Evolutionary conservation across 2,329 filamentous ascomycete species (phyloP).

Genomic region (Fusarium graminum): DNA sequence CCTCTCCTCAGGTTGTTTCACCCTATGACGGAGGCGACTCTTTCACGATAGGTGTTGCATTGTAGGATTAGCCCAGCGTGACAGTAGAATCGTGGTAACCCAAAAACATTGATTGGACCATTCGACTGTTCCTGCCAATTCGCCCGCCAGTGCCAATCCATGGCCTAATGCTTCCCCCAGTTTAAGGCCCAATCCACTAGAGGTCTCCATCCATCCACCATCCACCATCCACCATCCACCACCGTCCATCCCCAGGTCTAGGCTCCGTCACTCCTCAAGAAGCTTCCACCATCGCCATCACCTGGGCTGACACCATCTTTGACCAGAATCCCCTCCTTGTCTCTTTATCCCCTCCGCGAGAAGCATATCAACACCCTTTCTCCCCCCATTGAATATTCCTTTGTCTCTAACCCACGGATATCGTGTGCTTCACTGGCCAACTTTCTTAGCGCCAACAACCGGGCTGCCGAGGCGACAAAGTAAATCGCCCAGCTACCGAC

Average conservation of each 20-base stretch:
- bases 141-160: not conserved
- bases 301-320: conserved; percentile 43
- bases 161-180: not conserved
- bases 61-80: conserved; percentile 38
- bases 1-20: not conserved
- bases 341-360: conserved; percentile 19
- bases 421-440: conserved; percentile 35
- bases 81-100: conserved; percentile 36
- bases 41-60: conserved; percentile 7
- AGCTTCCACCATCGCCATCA: conserved; percentile 28
- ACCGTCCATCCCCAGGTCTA: conserved; percentile 8
- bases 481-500: conserved; percentile 40
- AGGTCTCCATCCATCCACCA: conserved; percentile 15
- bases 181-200: conserved; percentile 10
- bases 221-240: not conserved
- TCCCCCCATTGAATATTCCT: conserved; percentile 19
- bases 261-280: conserved; percentile 14
- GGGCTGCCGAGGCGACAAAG: conserved; percentile 41
- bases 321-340: conserved; percentile 22
- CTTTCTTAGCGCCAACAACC: conserved; percentile 39
- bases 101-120: conserved; percentile 36
- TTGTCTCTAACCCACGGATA: conserved; percentile 9
- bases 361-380: conserved; percentile 45
- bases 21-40: conserved; percentile 13
- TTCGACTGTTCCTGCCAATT: conserved; percentile 26